Percentiles rank a stretch among this genome's conserved stretches.
These are phyloP conservation scores for Yamadazyma diddensiae DNA, from an alignment of 1,139 yeast species.

Conservation along the genomic window DNA sequence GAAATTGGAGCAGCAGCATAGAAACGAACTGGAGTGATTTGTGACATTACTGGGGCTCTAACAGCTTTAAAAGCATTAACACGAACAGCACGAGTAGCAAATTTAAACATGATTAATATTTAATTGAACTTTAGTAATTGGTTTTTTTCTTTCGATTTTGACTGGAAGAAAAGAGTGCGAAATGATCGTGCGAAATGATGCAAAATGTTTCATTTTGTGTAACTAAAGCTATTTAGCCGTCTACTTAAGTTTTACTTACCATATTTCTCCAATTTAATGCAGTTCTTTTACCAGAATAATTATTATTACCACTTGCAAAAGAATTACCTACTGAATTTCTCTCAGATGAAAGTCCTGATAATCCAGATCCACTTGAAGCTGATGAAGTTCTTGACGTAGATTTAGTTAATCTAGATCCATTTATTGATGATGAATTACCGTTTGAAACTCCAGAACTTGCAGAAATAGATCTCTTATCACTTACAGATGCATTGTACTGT, in stretches of 20 bases:
- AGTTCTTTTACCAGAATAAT: slow-evolving; percentile 34
- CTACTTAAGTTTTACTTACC: slow-evolving; percentile 7
- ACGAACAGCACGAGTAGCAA: slow-evolving; percentile 39
- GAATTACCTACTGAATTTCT: slow-evolving; percentile 13
- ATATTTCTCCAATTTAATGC: slow-evolving; percentile 47
- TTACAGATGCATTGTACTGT: slow-evolving; percentile 8
- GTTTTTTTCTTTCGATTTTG: slow-evolving; percentile 5
- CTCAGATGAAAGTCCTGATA: slow-evolving; percentile 22
- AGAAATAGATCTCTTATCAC: slow-evolving; percentile 15
- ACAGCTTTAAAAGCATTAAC: slow-evolving; percentile 21
- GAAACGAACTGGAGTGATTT: slow-evolving; percentile 38
- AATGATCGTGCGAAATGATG: slow-evolving; percentile 1
- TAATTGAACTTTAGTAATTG: neutral
- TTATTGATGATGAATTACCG: slow-evolving; percentile 9
- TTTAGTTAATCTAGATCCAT: slow-evolving; percentile 27
- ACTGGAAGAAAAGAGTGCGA: slow-evolving; percentile 9
- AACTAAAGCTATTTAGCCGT: neutral
- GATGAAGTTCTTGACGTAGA: slow-evolving; percentile 29
- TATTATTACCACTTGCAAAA: slow-evolving; percentile 7
- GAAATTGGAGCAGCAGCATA: slow-evolving; percentile 48
- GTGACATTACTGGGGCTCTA: slow-evolving; percentile 26
- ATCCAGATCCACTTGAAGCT: slow-evolving; percentile 30
- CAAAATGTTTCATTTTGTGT: slow-evolving; percentile 2
- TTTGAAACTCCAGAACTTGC: slow-evolving; percentile 16
- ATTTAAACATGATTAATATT: slow-evolving; percentile 31